These are phyloP conservation scores for Penicillium rolfsii DNA, from an alignment of 2,329 filamentous ascomycete species.

Conservation along the genomic window DNA sequence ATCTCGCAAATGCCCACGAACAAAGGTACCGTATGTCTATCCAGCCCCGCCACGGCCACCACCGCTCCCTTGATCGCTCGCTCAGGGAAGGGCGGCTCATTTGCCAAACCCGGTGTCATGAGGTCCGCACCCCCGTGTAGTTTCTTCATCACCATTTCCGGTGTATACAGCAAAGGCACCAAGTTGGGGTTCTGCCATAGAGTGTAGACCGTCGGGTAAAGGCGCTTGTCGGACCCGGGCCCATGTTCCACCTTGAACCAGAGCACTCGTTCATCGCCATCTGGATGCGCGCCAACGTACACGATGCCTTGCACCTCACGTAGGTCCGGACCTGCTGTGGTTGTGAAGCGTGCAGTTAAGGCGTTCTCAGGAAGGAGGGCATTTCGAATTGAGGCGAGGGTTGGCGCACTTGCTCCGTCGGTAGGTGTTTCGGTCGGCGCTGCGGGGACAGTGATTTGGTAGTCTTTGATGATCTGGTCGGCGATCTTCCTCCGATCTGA, in stretches of 20 bases:
- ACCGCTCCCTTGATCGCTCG: slow-evolving; percentile 62
- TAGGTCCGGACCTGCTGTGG: slow-evolving; percentile 64
- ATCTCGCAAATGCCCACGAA: slow-evolving; percentile 68
- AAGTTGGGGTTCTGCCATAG: slow-evolving; percentile 66
- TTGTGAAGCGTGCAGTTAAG: slow-evolving; percentile 66
- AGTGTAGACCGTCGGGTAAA: slow-evolving; percentile 63
- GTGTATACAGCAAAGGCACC: slow-evolving; percentile 66
- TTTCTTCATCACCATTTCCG: slow-evolving; percentile 61
- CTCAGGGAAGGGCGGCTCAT: slow-evolving; percentile 65
- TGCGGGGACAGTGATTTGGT: slow-evolving; percentile 55
- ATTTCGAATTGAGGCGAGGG: slow-evolving; percentile 57
- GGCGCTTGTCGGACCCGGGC: slow-evolving; percentile 43
- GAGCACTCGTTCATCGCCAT: slow-evolving; percentile 61
- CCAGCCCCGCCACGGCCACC: slow-evolving; percentile 65
- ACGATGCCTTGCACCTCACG: slow-evolving; percentile 65
- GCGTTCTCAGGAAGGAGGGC: slow-evolving; percentile 66
- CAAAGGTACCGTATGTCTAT: slow-evolving; percentile 63
- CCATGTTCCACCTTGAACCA: slow-evolving; percentile 67
- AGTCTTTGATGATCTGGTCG: slow-evolving; percentile 68
- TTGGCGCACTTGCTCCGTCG: slow-evolving; percentile 48
- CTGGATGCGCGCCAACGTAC: slow-evolving; percentile 64
- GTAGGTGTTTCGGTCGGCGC: slow-evolving; percentile 34
- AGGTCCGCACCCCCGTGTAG: slow-evolving; percentile 67
- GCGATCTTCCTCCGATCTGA: slow-evolving; percentile 69
- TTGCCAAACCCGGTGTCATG: slow-evolving; percentile 69